Conservation (phyloP, 441 rosid species). For the Syzygium malaccense region DNA sequence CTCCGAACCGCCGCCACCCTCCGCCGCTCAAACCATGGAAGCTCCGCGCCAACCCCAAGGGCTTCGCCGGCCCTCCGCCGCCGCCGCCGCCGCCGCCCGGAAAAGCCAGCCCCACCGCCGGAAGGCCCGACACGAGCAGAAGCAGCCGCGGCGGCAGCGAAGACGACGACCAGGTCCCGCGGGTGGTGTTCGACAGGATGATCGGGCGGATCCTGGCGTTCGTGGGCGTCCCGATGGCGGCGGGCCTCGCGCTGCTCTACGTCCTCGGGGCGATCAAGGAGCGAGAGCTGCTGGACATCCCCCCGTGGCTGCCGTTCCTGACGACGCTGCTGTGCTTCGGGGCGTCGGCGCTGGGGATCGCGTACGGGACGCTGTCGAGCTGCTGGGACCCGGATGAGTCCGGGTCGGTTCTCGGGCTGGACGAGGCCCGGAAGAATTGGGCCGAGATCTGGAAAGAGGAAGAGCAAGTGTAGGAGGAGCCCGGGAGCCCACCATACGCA, state of each 20-base stretch:
- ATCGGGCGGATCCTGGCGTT: constrained; percentile 35
- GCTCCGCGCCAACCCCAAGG: constrained; percentile 43
- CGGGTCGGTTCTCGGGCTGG: constrained; percentile 55
- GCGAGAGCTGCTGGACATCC: constrained; percentile 47
- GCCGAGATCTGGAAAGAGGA: constrained; percentile 78
- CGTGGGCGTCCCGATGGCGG: constrained; percentile 51
- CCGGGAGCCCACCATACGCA: neutral
- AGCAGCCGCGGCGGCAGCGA: neutral
- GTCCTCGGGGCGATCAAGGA: constrained; percentile 42
- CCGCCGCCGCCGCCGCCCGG: neutral
- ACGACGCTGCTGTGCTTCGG: constrained; percentile 54
- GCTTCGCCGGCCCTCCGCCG: constrained; percentile 28
- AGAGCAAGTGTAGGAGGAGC: neutral
- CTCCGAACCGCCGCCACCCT: neutral
- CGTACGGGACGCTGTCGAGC: constrained; percentile 67
- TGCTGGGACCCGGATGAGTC: constrained; percentile 51
- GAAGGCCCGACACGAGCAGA: neutral
- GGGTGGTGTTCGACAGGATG: constrained; percentile 51
- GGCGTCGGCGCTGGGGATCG: constrained; percentile 57
- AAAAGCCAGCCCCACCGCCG: constrained; percentile 1
- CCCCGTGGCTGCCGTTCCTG: constrained; percentile 46
- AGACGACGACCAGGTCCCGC: constrained; percentile 49
- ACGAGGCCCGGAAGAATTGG: constrained; percentile 64
- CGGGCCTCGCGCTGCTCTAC: constrained; percentile 41
- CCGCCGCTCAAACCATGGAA: constrained; percentile 13